These are phyloP conservation scores for Penicillium coprophilum DNA, from an alignment of 495 filamentous ascomycete species.

Conservation along the genomic window DNA sequence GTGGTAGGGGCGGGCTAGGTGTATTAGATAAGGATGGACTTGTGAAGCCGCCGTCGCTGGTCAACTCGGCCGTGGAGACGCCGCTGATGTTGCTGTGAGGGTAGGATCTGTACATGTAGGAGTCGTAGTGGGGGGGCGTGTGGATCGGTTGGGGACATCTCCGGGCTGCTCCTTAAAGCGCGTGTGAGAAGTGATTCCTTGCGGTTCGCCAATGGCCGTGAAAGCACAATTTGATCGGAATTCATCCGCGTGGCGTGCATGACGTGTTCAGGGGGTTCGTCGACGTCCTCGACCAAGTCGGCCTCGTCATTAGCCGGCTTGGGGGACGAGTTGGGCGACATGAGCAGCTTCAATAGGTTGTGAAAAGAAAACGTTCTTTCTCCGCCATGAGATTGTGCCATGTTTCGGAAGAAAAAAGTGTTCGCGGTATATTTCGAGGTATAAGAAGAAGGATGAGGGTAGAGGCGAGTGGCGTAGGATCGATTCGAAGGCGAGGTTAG, in stretches of 20 bases:
- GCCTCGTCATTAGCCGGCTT: conserved; percentile 40
- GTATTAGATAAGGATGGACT: conserved; percentile 85
- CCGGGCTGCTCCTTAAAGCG: conserved; percentile 67
- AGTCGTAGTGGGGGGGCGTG: conserved; percentile 40
- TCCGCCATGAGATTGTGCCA: conserved; percentile 43
- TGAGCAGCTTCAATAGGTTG: conserved; percentile 48
- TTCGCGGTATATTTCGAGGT: conserved; percentile 6
- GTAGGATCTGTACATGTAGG: conserved; percentile 58
- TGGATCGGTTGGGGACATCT: conserved; percentile 43
- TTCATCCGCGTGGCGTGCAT: conserved; percentile 30
- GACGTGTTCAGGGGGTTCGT: conserved; percentile 48
- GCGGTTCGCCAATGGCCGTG: conserved; percentile 45
- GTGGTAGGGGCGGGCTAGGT: conserved; percentile 76
- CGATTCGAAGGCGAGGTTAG: conserved; percentile 15
- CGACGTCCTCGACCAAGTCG: conserved; percentile 51
- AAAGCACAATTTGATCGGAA: conserved; percentile 34
- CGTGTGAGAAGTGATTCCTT: conserved; percentile 78
- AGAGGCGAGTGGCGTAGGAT: conserved; percentile 9
- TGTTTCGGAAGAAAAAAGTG: conserved; percentile 21
- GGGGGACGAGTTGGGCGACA: conserved; percentile 42
- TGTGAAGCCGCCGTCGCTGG: conserved; percentile 88
- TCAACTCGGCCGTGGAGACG: conserved; percentile 80
- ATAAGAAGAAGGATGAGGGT: background rate
- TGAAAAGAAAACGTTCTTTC: conserved; percentile 45
- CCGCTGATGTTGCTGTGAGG: conserved; percentile 75